Evolutionary conservation across 2,329 filamentous ascomycete genomes (phyloP).

Genomic region (Aspergillus floridensis): DNA sequence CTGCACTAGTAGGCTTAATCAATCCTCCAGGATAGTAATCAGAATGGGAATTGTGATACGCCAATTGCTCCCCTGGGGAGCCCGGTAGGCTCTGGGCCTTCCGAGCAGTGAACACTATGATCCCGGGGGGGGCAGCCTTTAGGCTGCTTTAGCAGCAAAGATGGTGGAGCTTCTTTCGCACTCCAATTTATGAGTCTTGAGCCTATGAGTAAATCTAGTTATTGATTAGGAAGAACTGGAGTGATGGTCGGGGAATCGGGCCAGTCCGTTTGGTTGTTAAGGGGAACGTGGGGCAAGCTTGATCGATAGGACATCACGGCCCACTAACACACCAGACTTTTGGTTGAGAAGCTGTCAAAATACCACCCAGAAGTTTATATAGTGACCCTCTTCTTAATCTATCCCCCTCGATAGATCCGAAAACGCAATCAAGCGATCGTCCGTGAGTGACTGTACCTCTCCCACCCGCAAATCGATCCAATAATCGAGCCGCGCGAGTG

Average conservation of each 20-base stretch:
- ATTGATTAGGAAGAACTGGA: too few relatives aligned
- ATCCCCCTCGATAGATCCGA: neutral
- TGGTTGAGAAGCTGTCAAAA: neutral
- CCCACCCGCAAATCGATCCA: neutral
- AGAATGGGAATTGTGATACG: neutral
- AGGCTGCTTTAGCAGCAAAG: neutral
- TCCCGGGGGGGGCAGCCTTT: neutral
- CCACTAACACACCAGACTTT: neutral
- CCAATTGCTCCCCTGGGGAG: neutral
- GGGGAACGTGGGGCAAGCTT: conserved; percentile 1
- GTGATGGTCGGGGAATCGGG: too few relatives aligned
- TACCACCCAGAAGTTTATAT: neutral
- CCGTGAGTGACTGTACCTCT: neutral
- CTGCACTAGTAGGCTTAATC: neutral
- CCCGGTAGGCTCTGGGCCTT: neutral
- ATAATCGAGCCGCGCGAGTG: neutral
- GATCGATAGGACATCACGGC: neutral
- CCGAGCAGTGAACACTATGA: neutral
- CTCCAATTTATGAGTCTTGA: neutral
- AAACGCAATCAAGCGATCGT: neutral
- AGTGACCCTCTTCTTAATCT: neutral
- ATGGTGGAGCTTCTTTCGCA: neutral
- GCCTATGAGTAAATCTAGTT: too few relatives aligned
- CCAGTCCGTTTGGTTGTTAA: neutral
- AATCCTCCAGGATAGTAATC: neutral